These are phyloP conservation scores for Colletotrichum tabaci DNA, from an alignment of 2,329 filamentous ascomycete genomes.

Conservation along the genomic window DNA sequence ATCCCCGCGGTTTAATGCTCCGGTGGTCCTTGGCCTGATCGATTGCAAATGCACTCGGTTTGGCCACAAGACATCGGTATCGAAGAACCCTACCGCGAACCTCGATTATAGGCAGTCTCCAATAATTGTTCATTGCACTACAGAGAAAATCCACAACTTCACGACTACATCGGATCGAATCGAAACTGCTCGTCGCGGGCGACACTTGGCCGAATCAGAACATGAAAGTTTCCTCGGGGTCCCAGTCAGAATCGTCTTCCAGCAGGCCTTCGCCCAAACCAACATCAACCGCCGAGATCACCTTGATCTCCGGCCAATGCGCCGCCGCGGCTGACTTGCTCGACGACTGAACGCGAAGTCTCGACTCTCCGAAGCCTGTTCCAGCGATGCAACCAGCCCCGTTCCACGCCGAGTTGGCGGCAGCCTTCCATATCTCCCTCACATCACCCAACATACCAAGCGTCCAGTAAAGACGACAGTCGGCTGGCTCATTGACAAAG, in stretches of 20 bases:
- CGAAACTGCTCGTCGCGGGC: neutral
- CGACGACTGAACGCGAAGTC: neutral
- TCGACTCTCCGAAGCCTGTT: neutral
- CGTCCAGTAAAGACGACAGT: slow-evolving; percentile 68
- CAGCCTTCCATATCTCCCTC: slow-evolving; percentile 62
- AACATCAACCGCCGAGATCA: slow-evolving; percentile 1
- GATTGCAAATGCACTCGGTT: too few species aligned
- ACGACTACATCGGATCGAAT: too few species aligned
- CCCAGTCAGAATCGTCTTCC: neutral
- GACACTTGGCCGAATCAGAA: neutral
- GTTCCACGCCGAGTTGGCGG: slow-evolving; percentile 57
- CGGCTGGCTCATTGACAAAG: slow-evolving; percentile 62
- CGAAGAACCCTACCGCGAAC: too few species aligned
- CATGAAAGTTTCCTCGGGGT: neutral
- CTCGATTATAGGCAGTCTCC: too few species aligned
- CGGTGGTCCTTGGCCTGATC: accelerated
- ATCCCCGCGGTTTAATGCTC: neutral
- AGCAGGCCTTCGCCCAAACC: neutral
- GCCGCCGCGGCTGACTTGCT: neutral
- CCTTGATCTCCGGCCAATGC: neutral
- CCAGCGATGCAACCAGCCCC: slow-evolving; percentile 54
- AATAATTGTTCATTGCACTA: too few species aligned
- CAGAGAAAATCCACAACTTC: neutral
- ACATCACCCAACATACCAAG: slow-evolving; percentile 62
- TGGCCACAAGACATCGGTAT: too few species aligned